Evolutionary conservation across 2,329 filamentous ascomycete species (phyloP).

Genomic region (Pestalotiopsis sp.): DNA sequence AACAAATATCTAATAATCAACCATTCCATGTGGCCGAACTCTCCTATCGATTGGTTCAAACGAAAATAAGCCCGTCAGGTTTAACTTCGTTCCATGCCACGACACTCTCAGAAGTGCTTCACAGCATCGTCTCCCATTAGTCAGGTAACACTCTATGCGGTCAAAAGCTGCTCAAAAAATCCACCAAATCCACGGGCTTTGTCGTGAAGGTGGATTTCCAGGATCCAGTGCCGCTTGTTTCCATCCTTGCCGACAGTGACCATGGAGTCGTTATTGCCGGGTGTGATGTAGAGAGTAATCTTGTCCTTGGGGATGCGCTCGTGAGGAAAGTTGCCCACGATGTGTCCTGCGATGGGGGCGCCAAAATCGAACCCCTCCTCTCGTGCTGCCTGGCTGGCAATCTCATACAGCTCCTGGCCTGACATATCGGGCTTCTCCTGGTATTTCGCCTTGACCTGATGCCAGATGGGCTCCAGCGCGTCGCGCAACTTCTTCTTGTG

Average conservation of each 20-base stretch:
- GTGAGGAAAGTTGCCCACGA: slow-evolving; percentile 53
- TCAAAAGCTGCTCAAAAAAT: slow-evolving; percentile 45
- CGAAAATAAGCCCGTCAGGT: too few species aligned
- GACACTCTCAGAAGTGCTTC: too few species aligned
- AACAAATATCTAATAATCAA: too few species aligned
- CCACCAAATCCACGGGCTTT: slow-evolving; percentile 38
- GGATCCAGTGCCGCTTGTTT: slow-evolving; percentile 49
- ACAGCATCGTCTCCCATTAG: too few species aligned
- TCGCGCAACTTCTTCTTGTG: slow-evolving; percentile 41
- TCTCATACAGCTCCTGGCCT: slow-evolving; percentile 48
- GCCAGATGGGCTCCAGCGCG: slow-evolving; percentile 41
- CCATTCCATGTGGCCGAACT: too few species aligned
- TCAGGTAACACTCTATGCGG: slow-evolving; percentile 11
- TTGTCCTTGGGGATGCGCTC: slow-evolving; percentile 53
- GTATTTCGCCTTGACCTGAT: slow-evolving; percentile 43
- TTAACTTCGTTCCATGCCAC: too few species aligned
- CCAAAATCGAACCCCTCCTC: slow-evolving; percentile 47
- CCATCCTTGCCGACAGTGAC: slow-evolving; percentile 40
- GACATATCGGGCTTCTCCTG: slow-evolving; percentile 45
- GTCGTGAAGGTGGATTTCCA: slow-evolving; percentile 51
- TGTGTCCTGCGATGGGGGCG: slow-evolving; percentile 47
- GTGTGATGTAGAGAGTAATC: slow-evolving; percentile 45
- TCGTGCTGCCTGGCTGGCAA: slow-evolving; percentile 40
- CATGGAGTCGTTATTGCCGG: slow-evolving; percentile 47
- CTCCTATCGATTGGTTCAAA: too few species aligned